These are phyloP conservation scores for Colletotrichum phormii DNA, from an alignment of 2,329 filamentous ascomycete genomes.

Conservation along the genomic window DNA sequence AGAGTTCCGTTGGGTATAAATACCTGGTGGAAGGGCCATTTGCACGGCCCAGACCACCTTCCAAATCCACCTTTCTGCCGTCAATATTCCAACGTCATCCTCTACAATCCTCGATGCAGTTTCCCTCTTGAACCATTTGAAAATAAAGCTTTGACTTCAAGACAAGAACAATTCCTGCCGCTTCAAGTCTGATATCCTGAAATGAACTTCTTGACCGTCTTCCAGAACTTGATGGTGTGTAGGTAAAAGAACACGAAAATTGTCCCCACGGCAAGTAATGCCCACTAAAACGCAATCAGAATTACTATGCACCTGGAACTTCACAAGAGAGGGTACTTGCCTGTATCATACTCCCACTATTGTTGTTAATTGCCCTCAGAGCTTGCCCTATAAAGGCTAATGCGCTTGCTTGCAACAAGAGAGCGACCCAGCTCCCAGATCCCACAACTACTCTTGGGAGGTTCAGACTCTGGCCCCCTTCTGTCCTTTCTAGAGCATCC, in stretches of 20 bases:
- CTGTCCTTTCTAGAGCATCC: not conserved
- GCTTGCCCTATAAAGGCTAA: not conserved
- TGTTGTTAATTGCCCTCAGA: not conserved
- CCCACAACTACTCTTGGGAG: not conserved
- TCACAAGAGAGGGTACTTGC: constrained; percentile 17
- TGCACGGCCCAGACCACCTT: too few relatives aligned
- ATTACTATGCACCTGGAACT: not conserved
- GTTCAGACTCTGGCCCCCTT: not conserved
- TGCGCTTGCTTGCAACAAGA: not conserved
- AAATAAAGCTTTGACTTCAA: too few relatives aligned
- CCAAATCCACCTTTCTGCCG: too few relatives aligned
- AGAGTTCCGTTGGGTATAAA: too few relatives aligned
- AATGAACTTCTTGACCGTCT: not conserved
- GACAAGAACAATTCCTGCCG: too few relatives aligned
- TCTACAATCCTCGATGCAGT: too few relatives aligned
- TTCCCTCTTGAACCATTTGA: too few relatives aligned
- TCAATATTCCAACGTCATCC: too few relatives aligned
- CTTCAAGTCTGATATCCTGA: not conserved
- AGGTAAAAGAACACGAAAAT: constrained; percentile 31
- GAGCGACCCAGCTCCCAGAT: not conserved
- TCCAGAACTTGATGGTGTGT: constrained; percentile 34
- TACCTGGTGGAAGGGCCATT: too few relatives aligned
- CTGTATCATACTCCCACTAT: constrained; percentile 41
- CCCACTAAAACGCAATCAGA: not conserved
- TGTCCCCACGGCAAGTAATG: not conserved